Conservation (phyloP, 192 early-diverging fungal species). For the Kappamyces sp. region DNA sequence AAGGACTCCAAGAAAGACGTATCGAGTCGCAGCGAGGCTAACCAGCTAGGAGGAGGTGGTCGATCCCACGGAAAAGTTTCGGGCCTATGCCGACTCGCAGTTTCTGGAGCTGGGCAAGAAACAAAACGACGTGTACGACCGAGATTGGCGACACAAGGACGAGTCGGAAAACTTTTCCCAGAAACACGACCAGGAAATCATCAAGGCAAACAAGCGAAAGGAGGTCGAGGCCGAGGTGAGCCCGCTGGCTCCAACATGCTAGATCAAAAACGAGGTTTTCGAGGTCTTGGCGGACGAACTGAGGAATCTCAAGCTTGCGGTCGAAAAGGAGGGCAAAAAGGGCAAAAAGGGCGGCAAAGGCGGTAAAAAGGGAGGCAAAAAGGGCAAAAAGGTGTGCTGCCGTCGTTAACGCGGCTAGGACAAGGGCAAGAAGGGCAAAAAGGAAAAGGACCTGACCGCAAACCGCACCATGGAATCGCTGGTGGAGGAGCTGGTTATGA, state of each 20-base stretch:
- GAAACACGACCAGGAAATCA: constrained; percentile 59
- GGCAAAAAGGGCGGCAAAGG: constrained; percentile 45
- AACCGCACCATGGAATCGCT: constrained; percentile 55
- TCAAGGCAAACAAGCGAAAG: constrained; percentile 49
- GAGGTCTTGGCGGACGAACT: constrained; percentile 56
- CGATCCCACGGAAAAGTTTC: constrained; percentile 33
- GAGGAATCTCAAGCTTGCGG: constrained; percentile 52
- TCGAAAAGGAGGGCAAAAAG: constrained; percentile 51
- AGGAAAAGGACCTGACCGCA: constrained; percentile 59
- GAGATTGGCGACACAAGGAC: constrained; percentile 50
- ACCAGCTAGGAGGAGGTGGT: constrained; percentile 35
- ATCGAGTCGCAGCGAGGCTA: constrained; percentile 13
- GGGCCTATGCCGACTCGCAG: constrained; percentile 42
- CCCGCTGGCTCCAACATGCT: not conserved
- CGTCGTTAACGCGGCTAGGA: constrained; percentile 12
- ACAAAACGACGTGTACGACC: constrained; percentile 21
- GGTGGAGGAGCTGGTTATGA: constrained; percentile 49
- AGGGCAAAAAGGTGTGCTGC: constrained; percentile 33
- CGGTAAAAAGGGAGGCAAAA: constrained; percentile 39
- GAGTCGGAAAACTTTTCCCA: constrained; percentile 57
- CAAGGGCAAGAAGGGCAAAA: constrained; percentile 52
- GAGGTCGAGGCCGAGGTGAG: constrained; percentile 55
- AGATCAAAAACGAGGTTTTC: constrained; percentile 55
- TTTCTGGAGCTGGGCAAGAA: not conserved
- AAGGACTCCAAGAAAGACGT: constrained; percentile 24